These are phyloP conservation scores for Lepidopterella palustris DNA, from an alignment of 495 filamentous ascomycete genomes.

Conservation along the genomic window DNA sequence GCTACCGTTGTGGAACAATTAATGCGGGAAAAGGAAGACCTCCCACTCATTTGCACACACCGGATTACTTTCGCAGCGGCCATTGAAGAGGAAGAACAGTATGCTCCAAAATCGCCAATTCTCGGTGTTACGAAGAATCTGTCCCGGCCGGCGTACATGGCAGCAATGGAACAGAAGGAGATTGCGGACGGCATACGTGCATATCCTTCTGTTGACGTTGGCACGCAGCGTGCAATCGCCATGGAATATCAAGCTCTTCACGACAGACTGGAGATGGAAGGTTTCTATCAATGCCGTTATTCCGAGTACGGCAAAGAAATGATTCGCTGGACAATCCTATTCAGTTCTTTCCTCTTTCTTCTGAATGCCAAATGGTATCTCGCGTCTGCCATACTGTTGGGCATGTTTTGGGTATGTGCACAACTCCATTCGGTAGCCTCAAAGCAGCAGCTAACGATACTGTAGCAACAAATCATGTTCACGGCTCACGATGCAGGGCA, in stretches of 20 bases:
- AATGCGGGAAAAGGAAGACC: not conserved
- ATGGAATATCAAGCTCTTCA: constrained; percentile 41
- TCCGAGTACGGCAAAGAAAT: constrained; percentile 43
- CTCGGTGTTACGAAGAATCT: not conserved
- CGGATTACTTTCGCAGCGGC: not conserved
- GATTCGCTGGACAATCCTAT: constrained; percentile 38
- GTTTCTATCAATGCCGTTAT: constrained; percentile 42
- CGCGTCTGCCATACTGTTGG: constrained; percentile 42
- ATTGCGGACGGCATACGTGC: constrained; percentile 33
- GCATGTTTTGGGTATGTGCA: constrained; percentile 40
- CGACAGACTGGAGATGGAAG: constrained; percentile 37
- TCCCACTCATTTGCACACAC: not conserved
- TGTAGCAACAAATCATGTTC: constrained; percentile 48
- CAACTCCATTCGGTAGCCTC: not conserved
- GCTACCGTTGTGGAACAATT: not conserved
- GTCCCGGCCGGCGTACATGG: constrained; percentile 26
- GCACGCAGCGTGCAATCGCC: constrained; percentile 40
- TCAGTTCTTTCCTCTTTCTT: constrained; percentile 33
- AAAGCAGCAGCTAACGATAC: not conserved
- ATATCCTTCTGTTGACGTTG: constrained; percentile 42
- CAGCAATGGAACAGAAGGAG: constrained; percentile 34
- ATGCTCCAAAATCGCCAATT: not conserved
- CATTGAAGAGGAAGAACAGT: constrained; percentile 2
- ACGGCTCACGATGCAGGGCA: constrained; percentile 48
- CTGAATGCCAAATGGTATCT: constrained; percentile 41